phyloP scores from a whole-genome alignment of 352 stramenopile genomes.

The Globisporangium solare region DNA sequence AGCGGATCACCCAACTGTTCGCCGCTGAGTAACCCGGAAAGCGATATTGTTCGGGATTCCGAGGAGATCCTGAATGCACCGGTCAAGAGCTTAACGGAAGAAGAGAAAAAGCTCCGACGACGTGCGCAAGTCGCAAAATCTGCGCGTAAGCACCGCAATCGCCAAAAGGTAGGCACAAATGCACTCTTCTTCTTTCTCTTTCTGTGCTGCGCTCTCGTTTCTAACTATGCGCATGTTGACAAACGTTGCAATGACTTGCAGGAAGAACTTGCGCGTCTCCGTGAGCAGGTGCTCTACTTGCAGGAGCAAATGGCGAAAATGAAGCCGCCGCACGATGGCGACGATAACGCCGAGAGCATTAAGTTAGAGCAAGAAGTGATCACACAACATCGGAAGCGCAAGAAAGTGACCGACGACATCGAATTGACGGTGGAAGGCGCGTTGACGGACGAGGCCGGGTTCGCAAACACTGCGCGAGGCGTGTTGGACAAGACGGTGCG shows the following conservation, averaged over 20 bases:
- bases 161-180: constrained; percentile 41
- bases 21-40: constrained; percentile 35
- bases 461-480: constrained; percentile 16
- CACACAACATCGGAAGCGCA: constrained; percentile 64
- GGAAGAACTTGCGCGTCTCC: constrained; percentile 64
- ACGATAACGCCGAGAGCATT: constrained; percentile 30
- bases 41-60: constrained; percentile 42
- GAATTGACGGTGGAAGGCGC: constrained; percentile 19
- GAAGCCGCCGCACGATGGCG: constrained; percentile 37
- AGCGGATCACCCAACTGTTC: constrained; percentile 34
- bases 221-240: background rate
- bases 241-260: constrained; percentile 4
- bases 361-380: constrained; percentile 55
- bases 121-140: constrained; percentile 81
- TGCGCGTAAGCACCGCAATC: constrained; percentile 76
- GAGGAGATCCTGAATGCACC: constrained; percentile 79
- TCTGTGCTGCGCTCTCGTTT: background rate
- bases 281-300: constrained; percentile 67
- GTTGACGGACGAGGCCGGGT: constrained; percentile 21
- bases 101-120: constrained; percentile 79
- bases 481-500: constrained; percentile 20
- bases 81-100: constrained; percentile 76
- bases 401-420: constrained; percentile 53
- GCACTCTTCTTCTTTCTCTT: background rate
- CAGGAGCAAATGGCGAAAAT: constrained; percentile 80